Base-by-base conservation (phyloP, 2,329 filamentous ascomycete species). In the Fusarium heterosporum region DNA sequence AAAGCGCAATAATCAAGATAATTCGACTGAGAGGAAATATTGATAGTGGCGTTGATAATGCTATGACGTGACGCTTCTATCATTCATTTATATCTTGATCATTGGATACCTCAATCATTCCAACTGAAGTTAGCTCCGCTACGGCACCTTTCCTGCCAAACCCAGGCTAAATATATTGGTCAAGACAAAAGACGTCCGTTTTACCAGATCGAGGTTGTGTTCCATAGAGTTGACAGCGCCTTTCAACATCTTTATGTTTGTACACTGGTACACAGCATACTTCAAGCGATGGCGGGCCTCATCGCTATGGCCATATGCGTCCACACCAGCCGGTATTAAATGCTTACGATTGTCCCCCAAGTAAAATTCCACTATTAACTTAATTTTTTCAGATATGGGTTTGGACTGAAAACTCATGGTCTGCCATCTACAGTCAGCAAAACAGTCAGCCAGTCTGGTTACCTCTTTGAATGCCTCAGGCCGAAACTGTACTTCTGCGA, bases 41-140 rank as follows among this genome's bases (percentile, higher is more conserved):
- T 1, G 42, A 57, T 28, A 58, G 55, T 66, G 55, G 65, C 38
- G 41, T 17, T 42, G 51, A 58, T 32, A 41, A 51, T 49, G 48
- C 36, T 52, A 73, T 73, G 71, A 73, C 71, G 71, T 73, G 71
- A 55, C 50, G 53, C 42, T 30, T 68, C 69, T 63, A 60, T 55
- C 43, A 57, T 38, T 14, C 26, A 50, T 53, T 30, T 28, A 14
- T 11, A 34, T 49, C 32, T 54, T 41, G 48, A 41, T 64, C 39
- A 66, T 67, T 68, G 51, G 67, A 50, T 55, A 14, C 47, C 41
- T 36, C 48, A 60, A 50, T 25, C 55, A 60, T 47, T 50, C 47
- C 46, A 52, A 41, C 56, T 58, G 43, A 42, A 52, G 34, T 50
- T 45, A 55, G 32, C 47, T 61, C 36, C 36, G 64, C 36, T 17